These are phyloP conservation scores for Dactylellina sp. DNA, from an alignment of 2,329 filamentous ascomycete genomes.

Conservation along the genomic window DNA sequence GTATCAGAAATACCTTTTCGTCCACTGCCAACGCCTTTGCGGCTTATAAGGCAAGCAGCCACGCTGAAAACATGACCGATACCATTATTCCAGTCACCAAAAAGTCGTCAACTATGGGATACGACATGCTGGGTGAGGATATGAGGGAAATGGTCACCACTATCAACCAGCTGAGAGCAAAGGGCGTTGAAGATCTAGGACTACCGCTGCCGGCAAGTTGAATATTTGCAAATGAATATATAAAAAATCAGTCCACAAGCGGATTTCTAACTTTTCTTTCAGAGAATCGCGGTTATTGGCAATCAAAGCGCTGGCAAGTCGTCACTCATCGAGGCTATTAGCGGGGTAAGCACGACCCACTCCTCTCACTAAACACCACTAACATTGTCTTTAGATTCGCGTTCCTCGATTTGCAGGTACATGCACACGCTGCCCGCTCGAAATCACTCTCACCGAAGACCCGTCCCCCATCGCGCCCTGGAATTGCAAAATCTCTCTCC, in stretches of 20 bases:
- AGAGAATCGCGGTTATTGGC: slow-evolving; percentile 60
- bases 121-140: slow-evolving; percentile 58
- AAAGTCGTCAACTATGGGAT: slow-evolving; percentile 41
- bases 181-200: slow-evolving; percentile 59
- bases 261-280: slow-evolving; percentile 5
- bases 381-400: slow-evolving; percentile 57
- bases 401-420: slow-evolving; percentile 60
- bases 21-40: not conserved
- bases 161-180: slow-evolving; percentile 59
- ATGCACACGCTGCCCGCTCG: slow-evolving; percentile 60
- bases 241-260: not conserved
- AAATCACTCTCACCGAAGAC: slow-evolving; percentile 59
- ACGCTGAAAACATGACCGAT: not conserved
- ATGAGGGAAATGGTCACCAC: slow-evolving; percentile 61
- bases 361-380: slow-evolving; percentile 1
- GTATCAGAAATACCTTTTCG: slow-evolving; percentile 11
- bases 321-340: slow-evolving; percentile 60
- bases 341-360: too few relatives aligned
- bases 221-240: not conserved
- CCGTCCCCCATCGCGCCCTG: slow-evolving; percentile 52
- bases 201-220: slow-evolving; percentile 57
- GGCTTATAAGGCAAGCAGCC: not conserved
- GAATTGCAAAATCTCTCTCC: slow-evolving; percentile 59
- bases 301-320: slow-evolving; percentile 60
- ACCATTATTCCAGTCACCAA: slow-evolving; percentile 18